phyloP scores from a whole-genome alignment of 2,329 filamentous ascomycete genomes.

The Diaporthe amygdali region DNA sequence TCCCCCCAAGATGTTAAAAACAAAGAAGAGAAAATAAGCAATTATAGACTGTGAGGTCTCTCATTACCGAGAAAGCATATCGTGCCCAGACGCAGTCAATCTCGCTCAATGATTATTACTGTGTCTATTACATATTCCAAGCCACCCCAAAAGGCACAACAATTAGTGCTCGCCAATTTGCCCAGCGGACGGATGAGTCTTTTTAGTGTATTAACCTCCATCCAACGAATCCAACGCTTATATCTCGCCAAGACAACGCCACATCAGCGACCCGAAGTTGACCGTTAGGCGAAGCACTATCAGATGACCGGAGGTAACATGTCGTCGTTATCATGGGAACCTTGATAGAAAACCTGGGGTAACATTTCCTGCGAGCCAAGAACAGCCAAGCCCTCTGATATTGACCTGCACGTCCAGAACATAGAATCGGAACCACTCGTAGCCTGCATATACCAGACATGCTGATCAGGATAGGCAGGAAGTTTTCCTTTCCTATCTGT shows the following conservation, averaged over 20 bases:
- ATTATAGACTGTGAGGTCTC: too few relatives aligned
- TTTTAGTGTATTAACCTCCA: neutral
- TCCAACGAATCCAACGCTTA: neutral
- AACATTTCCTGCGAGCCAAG: slow-evolving; percentile 6
- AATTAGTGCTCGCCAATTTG: neutral
- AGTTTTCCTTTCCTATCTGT: neutral
- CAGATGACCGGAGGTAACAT: neutral
- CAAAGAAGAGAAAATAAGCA: too few relatives aligned
- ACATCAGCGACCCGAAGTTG: neutral
- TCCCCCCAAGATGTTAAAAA: neutral
- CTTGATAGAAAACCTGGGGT: slow-evolving; percentile 15
- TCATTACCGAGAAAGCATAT: neutral
- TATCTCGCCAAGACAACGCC: neutral
- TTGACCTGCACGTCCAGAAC: neutral
- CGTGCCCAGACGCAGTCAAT: neutral
- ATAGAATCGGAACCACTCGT: neutral
- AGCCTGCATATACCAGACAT: neutral
- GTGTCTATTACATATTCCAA: neutral
- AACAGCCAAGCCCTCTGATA: neutral
- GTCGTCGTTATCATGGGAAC: neutral
- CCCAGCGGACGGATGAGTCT: too few relatives aligned
- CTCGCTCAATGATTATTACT: too few relatives aligned
- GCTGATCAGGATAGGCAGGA: slow-evolving; percentile 3
- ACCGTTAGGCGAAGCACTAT: neutral
- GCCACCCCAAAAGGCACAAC: neutral